Percentiles rank a stretch among this genome's conserved stretches.
Conservation (phyloP, 129 eudicot genomes). For the Chrysanthemum makinoi region DNA sequence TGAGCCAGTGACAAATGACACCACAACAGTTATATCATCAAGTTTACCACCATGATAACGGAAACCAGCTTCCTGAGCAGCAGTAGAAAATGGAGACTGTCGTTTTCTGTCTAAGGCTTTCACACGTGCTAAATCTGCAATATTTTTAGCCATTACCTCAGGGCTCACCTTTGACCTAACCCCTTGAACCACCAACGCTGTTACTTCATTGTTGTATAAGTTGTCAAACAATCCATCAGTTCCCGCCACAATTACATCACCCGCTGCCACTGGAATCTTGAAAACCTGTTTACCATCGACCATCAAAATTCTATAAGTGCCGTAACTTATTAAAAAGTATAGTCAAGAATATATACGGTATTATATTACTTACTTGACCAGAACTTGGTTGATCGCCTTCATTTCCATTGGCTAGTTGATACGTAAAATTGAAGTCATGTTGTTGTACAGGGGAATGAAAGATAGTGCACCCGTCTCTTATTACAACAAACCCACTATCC, state of each 20-base stretch:
- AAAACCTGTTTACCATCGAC: constrained; percentile 50
- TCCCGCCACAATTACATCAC: constrained; percentile 88
- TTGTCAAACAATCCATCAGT: constrained; percentile 94
- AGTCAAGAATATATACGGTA: background rate
- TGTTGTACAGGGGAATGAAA: constrained; percentile 87
- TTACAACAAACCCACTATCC: constrained; percentile 84
- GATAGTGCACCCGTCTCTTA: constrained; percentile 69
- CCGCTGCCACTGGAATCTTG: constrained; percentile 57
- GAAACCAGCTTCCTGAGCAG: constrained; percentile 87
- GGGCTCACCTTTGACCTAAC: too few relatives aligned
- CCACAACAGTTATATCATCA: constrained; percentile 86
- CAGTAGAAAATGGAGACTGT: constrained; percentile 75
- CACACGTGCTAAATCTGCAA: constrained; percentile 36
- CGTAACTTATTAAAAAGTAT: background rate
- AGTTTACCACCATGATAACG: constrained; percentile 83
- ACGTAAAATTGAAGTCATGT: constrained; percentile 85
- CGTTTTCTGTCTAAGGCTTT: constrained; percentile 62
- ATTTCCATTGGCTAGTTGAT: constrained; percentile 58
- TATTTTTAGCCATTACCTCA: too few relatives aligned
- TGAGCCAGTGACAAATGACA: constrained; percentile 51
- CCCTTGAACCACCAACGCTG: background rate
- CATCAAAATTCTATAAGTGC: background rate
- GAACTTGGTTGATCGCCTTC: constrained; percentile 84
- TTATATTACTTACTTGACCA: constrained; percentile 62
- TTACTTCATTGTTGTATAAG: constrained; percentile 59